Percentiles rank a stretch among this genome's conserved stretches.
phyloP scores from a whole-genome alignment of 441 rosid species.

The Adansonia gregorii region DNA sequence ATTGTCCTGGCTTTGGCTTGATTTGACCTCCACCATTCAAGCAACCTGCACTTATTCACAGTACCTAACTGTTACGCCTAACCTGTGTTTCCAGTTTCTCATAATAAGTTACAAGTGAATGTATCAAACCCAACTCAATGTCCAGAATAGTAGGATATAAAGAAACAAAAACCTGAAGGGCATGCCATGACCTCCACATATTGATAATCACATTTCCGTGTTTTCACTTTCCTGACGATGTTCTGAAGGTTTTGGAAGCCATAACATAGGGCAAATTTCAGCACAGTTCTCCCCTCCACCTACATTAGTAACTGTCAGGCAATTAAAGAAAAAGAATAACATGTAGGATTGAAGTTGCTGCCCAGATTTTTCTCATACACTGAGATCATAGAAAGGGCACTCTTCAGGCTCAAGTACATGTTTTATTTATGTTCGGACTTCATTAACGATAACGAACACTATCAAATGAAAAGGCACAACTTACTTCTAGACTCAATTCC shows the following conservation, averaged over 20 bases:
- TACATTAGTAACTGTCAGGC: constrained; percentile 26
- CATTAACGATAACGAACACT: neutral
- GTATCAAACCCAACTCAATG: neutral
- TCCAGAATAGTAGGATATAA: neutral
- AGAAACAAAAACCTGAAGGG: constrained; percentile 67
- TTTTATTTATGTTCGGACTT: neutral
- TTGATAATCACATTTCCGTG: constrained; percentile 75
- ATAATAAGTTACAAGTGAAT: neutral
- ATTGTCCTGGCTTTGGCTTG: constrained; percentile 81
- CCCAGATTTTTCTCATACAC: neutral
- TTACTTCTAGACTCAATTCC: constrained; percentile 80
- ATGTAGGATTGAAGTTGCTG: neutral
- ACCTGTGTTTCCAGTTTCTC: neutral
- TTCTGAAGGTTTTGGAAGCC: constrained; percentile 96
- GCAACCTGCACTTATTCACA: constrained; percentile 58
- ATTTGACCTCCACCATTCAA: constrained; percentile 95
- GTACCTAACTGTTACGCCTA: neutral
- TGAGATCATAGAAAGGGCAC: neutral
- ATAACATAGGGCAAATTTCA: constrained; percentile 86
- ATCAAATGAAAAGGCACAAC: constrained; percentile 30
- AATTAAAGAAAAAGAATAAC: neutral
- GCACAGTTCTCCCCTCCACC: constrained; percentile 74
- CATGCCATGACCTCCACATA: constrained; percentile 99
- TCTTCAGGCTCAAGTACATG: neutral
- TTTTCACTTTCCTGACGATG: constrained; percentile 79